These are phyloP conservation scores for Euryodendron excelsum DNA, from an alignment of 148 eudicot species.

Conservation along the genomic window DNA sequence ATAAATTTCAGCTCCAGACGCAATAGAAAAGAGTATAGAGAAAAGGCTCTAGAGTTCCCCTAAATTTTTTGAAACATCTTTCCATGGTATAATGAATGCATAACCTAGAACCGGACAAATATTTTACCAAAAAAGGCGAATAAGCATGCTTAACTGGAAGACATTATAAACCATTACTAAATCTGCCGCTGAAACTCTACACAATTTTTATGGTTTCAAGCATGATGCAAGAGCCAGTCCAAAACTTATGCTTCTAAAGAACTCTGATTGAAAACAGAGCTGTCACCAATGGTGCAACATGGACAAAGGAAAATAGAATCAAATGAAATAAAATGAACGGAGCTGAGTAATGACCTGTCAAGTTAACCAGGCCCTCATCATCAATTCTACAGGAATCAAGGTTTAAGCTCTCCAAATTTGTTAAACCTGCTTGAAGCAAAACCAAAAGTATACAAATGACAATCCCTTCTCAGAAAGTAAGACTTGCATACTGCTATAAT, in stretches of 20 bases:
- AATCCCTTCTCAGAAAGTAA: neutral
- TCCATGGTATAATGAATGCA: neutral
- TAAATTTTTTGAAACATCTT: too few relatives aligned
- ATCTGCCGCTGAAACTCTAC: neutral
- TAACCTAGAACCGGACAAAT: neutral
- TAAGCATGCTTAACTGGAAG: neutral
- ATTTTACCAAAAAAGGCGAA: neutral
- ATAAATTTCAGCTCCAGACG: constrained; percentile 6
- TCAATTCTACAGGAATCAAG: constrained; percentile 84
- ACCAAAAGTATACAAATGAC: neutral
- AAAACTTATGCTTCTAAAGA: neutral
- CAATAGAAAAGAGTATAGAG: constrained; percentile 1
- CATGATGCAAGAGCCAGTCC: neutral
- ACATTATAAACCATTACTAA: neutral
- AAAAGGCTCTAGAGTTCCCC: neutral
- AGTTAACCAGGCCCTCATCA: constrained; percentile 70
- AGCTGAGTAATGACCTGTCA: constrained; percentile 38
- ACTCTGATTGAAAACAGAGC: neutral
- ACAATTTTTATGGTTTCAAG: neutral
- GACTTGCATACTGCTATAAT: neutral
- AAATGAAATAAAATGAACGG: neutral
- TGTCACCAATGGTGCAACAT: neutral
- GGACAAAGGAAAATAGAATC: neutral
- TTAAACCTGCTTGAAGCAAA: constrained; percentile 49
- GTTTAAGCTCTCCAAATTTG: constrained; percentile 81